phyloP scores from a whole-genome alignment of 331 rosid species.

The Malus hybrid region DNA sequence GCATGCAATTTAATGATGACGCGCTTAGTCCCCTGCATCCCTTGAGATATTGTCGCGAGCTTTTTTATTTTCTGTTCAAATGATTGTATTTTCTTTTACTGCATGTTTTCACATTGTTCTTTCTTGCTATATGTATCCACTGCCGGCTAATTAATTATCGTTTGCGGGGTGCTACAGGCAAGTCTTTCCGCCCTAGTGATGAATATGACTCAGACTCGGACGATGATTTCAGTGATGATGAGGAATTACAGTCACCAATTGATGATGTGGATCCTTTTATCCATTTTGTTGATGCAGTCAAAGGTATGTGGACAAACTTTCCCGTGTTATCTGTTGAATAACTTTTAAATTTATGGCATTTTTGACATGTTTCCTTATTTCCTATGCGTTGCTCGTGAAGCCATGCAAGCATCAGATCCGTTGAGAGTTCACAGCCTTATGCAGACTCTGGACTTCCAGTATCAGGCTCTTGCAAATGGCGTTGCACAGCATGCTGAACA shows the following conservation, averaged over 20 bases:
- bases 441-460: slow-evolving; percentile 72
- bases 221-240: slow-evolving; percentile 87
- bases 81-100: background rate
- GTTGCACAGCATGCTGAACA: slow-evolving; percentile 90
- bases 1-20: background rate
- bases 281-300: slow-evolving; percentile 76
- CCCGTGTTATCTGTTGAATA: background rate
- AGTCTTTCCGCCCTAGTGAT: slow-evolving; percentile 71
- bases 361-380: slow-evolving; percentile 8
- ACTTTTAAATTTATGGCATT: background rate
- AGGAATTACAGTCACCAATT: slow-evolving; percentile 93
- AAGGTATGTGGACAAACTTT: slow-evolving; percentile 39
- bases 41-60: too few relatives aligned
- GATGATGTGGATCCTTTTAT: slow-evolving; percentile 97
- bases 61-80: too few relatives aligned
- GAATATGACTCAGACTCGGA: slow-evolving; percentile 68
- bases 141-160: background rate
- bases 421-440: slow-evolving; percentile 72
- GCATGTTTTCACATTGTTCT: background rate
- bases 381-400: slow-evolving; percentile 21
- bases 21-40: background rate
- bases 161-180: slow-evolving; percentile 34
- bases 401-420: slow-evolving; percentile 61
- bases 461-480: slow-evolving; percentile 82
- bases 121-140: background rate